phyloP scores from a whole-genome alignment of 2,329 filamentous ascomycete genomes.

The Neonectria magnoliae region DNA sequence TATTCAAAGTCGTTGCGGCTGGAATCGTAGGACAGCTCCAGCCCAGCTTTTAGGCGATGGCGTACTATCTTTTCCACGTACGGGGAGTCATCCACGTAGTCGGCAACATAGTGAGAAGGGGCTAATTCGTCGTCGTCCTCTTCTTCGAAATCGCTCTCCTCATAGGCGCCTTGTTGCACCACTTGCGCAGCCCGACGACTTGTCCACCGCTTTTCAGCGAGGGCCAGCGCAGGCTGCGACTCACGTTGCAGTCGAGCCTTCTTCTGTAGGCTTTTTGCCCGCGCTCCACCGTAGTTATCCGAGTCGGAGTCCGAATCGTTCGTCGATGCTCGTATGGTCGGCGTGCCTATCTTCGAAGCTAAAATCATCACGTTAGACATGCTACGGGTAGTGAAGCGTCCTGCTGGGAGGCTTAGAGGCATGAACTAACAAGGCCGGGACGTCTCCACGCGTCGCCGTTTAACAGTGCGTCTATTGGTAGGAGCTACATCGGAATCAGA shows the following conservation, averaged over 20 bases:
- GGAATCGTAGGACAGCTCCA: slow-evolving; percentile 66
- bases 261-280: slow-evolving; percentile 74
- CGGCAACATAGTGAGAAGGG: slow-evolving; percentile 74
- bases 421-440: slow-evolving; percentile 69
- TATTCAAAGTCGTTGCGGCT: slow-evolving; percentile 85
- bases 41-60: slow-evolving; percentile 79
- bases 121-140: slow-evolving; percentile 68
- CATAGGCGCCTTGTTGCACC: slow-evolving; percentile 69
- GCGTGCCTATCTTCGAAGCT: slow-evolving; percentile 71
- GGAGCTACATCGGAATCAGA: slow-evolving; percentile 77
- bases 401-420: neutral
- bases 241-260: slow-evolving; percentile 81
- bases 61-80: slow-evolving; percentile 93
- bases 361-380: slow-evolving; percentile 28
- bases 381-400: slow-evolving; percentile 2
- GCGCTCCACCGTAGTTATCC: slow-evolving; percentile 82
- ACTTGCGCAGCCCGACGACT: slow-evolving; percentile 85
- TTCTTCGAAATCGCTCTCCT: slow-evolving; percentile 73
- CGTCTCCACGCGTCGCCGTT: slow-evolving; percentile 74
- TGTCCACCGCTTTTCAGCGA: slow-evolving; percentile 90
- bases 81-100: slow-evolving; percentile 79
- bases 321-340: slow-evolving; percentile 62
- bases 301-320: slow-evolving; percentile 76
- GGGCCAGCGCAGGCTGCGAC: slow-evolving; percentile 71
- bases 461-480: slow-evolving; percentile 67